phyloP scores from a whole-genome alignment of 2,329 filamentous ascomycete species.

The Huntiella abstrusa region DNA sequence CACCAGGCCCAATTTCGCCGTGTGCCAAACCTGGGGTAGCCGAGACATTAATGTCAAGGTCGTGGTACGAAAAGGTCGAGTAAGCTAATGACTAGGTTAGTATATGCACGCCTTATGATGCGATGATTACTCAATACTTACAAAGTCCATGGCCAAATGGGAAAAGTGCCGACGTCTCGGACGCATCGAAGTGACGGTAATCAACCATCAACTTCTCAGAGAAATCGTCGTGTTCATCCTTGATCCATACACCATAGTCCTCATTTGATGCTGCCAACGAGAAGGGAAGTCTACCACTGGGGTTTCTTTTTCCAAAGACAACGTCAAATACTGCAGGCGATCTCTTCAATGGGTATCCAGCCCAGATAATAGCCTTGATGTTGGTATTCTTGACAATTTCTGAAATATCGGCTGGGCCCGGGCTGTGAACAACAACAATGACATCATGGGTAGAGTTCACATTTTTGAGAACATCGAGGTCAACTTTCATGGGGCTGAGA shows the following conservation, averaged over 20 bases:
- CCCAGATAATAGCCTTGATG: slow-evolving; percentile 41
- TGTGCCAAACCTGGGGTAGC: slow-evolving; percentile 36
- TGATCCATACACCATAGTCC: slow-evolving; percentile 26
- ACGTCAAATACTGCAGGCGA: slow-evolving; percentile 62
- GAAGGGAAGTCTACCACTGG: slow-evolving; percentile 54
- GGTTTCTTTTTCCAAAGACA: slow-evolving; percentile 54
- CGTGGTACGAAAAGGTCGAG: slow-evolving; percentile 46
- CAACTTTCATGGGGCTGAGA: no score
- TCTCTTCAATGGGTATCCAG: slow-evolving; percentile 79
- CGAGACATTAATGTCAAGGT: slow-evolving; percentile 26
- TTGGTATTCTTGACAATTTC: slow-evolving; percentile 44
- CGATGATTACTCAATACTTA: slow-evolving; percentile 19
- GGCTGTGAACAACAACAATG: slow-evolving; percentile 34
- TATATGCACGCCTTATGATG: not conserved
- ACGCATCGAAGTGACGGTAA: slow-evolving; percentile 62
- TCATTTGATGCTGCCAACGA: slow-evolving; percentile 29
- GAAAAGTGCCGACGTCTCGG: slow-evolving; percentile 44
- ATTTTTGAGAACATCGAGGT: no score
- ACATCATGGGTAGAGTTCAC: not conserved
- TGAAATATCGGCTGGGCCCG: slow-evolving; percentile 55
- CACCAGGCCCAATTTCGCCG: slow-evolving; percentile 41
- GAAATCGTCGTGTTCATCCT: slow-evolving; percentile 41
- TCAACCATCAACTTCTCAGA: slow-evolving; percentile 67
- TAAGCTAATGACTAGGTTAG: slow-evolving; percentile 28
- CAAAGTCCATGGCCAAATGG: slow-evolving; percentile 64